Conservation (phyloP, 2,329 filamentous ascomycete genomes). For the Colletotrichum euphorbiae region DNA sequence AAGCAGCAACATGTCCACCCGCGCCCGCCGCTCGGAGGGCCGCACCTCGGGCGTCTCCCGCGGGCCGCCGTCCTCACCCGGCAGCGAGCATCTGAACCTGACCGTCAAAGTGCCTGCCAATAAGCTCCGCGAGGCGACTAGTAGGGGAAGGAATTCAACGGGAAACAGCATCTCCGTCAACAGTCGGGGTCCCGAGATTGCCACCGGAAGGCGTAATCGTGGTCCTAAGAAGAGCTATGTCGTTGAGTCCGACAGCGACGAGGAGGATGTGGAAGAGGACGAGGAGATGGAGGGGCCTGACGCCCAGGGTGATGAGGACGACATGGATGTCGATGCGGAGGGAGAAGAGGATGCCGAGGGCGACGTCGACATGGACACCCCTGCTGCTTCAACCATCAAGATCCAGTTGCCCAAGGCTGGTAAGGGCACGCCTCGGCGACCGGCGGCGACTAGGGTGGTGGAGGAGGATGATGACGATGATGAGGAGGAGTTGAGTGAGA, state of each 20-base stretch:
- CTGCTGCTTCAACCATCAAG: conserved; percentile 42
- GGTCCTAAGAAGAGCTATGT: conserved; percentile 70
- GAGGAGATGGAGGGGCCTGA: conserved; percentile 49
- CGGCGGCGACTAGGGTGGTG: conserved; percentile 39
- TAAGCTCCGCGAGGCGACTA: conserved; percentile 64
- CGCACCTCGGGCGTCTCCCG: conserved; percentile 58
- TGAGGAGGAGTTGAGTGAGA: conserved; percentile 41
- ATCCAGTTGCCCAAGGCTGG: conserved; percentile 39
- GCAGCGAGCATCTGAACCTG: conserved; percentile 60
- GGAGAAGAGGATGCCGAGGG: conserved; percentile 49
- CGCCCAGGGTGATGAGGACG: conserved; percentile 52
- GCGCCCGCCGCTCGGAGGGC: conserved; percentile 61
- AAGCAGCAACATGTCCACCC: conserved; percentile 60
- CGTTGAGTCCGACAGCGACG: conserved; percentile 65
- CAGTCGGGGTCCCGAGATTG: conserved; percentile 57
- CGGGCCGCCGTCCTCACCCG: conserved; percentile 58
- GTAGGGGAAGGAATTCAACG: conserved; percentile 48
- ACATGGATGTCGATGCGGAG: conserved; percentile 52
- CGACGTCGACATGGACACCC: conserved; percentile 61
- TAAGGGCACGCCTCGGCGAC: conserved; percentile 35
- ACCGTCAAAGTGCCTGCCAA: conserved; percentile 65
- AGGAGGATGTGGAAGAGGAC: conserved; percentile 56
- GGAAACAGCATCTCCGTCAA: conserved; percentile 45
- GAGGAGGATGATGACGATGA: conserved; percentile 42
- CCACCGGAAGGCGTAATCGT: conserved; percentile 64